A percentile compares a stretch with the other conserved stretches of the same genome.
These are phyloP conservation scores for Cystobasidium pallidum DNA, from an alignment of 1,284 basidiomycete species.

Conservation along the genomic window DNA sequence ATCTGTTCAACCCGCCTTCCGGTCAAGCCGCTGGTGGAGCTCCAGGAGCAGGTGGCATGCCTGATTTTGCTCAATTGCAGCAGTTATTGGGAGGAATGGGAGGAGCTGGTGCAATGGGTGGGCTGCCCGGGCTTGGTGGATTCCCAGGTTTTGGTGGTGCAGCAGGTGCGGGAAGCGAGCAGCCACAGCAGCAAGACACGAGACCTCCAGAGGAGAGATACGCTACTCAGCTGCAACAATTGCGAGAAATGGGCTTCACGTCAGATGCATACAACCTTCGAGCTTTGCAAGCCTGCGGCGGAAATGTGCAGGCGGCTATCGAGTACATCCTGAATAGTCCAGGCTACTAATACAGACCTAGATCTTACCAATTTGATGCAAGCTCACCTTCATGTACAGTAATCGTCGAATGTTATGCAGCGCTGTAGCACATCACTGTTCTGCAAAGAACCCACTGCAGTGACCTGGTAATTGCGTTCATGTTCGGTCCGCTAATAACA, in stretches of 20 bases:
- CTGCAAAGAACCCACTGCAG: no score
- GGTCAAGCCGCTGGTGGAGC: conserved; percentile 44
- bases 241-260: conserved; percentile 77
- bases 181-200: conserved; percentile 62
- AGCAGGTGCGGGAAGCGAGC: conserved; percentile 24
- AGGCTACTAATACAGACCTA: neutral
- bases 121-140: conserved; percentile 47
- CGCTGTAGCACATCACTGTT: no score
- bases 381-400: neutral
- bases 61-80: conserved; percentile 44
- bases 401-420: neutral
- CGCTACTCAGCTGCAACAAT: conserved; percentile 70
- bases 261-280: conserved; percentile 80
- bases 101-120: conserved; percentile 51
- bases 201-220: conserved; percentile 83
- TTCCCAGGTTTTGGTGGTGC: conserved; percentile 46
- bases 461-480: no score
- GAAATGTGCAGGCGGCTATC: conserved; percentile 85
- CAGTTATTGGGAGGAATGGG: conserved; percentile 51
- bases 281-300: conserved; percentile 80
- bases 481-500: no score
- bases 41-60: conserved; percentile 51
- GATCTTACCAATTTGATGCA: neutral
- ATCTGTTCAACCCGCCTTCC: conserved; percentile 36
- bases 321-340: conserved; percentile 74